A percentile compares a stretch with the other conserved stretches of the same genome.
Evolutionary conservation across 208 protist genomes (phyloP).

Genomic region (Crithidia bombi): DNA sequence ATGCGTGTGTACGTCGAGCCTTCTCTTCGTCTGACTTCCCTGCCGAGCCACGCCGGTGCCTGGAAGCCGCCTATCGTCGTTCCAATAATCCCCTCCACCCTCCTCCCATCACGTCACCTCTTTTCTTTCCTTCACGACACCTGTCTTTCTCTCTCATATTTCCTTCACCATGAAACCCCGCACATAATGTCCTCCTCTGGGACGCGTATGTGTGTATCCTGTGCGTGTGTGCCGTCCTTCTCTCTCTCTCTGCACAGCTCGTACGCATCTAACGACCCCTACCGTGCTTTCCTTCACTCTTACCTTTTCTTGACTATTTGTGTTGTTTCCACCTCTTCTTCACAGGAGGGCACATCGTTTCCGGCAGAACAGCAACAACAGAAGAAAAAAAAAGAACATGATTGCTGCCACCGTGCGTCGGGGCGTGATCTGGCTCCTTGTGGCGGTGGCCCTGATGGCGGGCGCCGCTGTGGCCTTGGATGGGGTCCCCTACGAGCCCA

Average conservation of each 20-base stretch:
- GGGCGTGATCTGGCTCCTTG: slow-evolving; percentile 18
- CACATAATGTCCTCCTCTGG: too few species aligned
- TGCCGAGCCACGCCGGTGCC: not conserved
- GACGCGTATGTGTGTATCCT: too few species aligned
- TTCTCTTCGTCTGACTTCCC: too few species aligned
- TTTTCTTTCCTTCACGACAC: not conserved
- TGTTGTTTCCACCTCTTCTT: not conserved
- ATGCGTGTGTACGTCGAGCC: too few species aligned
- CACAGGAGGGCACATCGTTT: too few species aligned
- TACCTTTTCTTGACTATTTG: not conserved
- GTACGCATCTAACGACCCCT: too few species aligned
- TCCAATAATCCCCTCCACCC: not conserved
- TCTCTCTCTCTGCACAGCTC: too few species aligned
- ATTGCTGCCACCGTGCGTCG: slow-evolving; percentile 16
- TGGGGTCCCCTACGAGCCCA: slow-evolving; percentile 26
- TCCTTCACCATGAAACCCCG: too few species aligned
- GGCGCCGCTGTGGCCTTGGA: slow-evolving; percentile 13
- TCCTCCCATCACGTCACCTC: not conserved
- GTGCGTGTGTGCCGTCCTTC: too few species aligned
- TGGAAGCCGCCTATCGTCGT: not conserved
- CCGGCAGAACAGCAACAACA: too few species aligned
- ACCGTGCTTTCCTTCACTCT: too few species aligned
- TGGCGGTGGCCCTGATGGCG: slow-evolving; percentile 17
- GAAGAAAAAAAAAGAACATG: not conserved
- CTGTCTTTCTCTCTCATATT: not conserved